A percentile compares a stretch with the other conserved stretches of the same genome.
phyloP scores from a whole-genome alignment of 2,329 filamentous ascomycete species.

The Diplodia mutila region DNA sequence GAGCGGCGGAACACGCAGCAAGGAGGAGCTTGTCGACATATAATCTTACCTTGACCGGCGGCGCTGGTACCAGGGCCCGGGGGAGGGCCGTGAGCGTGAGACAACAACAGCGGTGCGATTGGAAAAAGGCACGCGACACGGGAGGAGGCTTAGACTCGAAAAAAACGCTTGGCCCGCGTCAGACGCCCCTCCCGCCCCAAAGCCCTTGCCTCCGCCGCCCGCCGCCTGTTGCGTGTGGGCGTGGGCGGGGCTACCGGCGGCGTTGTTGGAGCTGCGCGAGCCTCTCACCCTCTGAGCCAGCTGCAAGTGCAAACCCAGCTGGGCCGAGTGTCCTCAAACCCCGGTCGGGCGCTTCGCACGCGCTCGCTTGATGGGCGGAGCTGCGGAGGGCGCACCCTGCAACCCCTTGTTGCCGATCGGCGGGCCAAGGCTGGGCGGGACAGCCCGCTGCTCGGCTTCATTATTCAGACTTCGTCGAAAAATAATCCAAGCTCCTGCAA shows the following conservation, averaged over 20 bases:
- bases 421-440: conserved; percentile 10
- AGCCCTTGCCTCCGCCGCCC: conserved; percentile 1
- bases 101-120: not conserved
- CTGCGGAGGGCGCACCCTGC: not conserved
- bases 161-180: not conserved
- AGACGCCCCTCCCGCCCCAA: not conserved
- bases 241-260: too few species aligned
- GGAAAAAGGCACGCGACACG: conserved; percentile 4
- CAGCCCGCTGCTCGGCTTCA: not conserved
- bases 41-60: conserved; percentile 6
- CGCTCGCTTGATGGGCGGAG: not conserved
- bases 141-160: conserved; percentile 1
- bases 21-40: not conserved
- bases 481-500: conserved; percentile 1
- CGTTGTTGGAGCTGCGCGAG: too few species aligned
- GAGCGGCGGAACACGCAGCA: not conserved
- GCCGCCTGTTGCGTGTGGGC: too few species aligned
- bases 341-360: not conserved
- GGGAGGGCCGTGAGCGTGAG: conserved; percentile 7
- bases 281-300: not conserved
- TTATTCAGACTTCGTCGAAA: not conserved
- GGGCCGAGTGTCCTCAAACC: not conserved
- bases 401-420: not conserved
- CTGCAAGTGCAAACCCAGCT: not conserved
- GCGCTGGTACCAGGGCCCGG: not conserved